A percentile compares a stretch with the other conserved stretches of the same genome.
Conservation (phyloP, 306 rosid species). For the Betula pendula region DNA sequence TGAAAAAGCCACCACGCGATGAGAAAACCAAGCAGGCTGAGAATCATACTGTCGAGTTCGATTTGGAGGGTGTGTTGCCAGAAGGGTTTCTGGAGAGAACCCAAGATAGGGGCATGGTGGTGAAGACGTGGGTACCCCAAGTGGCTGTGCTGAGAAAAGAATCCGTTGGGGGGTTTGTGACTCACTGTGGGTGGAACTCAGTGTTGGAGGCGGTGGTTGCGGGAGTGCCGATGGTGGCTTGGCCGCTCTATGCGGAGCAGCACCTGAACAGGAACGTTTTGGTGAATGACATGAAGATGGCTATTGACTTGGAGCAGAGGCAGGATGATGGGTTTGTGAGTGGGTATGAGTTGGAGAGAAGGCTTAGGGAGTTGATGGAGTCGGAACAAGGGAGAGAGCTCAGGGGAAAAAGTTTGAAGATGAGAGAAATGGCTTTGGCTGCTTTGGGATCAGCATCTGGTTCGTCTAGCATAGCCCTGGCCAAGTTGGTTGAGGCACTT, state of each 20-base stretch:
- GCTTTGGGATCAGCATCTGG: conserved; percentile 26
- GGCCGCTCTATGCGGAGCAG: conserved; percentile 51
- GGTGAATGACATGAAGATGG: conserved; percentile 35
- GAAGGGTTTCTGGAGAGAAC: conserved; percentile 41
- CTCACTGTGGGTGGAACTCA: conserved; percentile 48
- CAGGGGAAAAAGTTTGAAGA: conserved; percentile 22
- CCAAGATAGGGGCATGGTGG: conserved; percentile 34
- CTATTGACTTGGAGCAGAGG: conserved; percentile 31
- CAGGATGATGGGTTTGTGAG: conserved; percentile 36
- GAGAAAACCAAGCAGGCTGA: conserved; percentile 7
- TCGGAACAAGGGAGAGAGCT: conserved; percentile 29
- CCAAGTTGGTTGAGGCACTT: conserved; percentile 3
- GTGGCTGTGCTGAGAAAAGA: conserved; percentile 30
- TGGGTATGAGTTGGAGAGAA: conserved; percentile 29
- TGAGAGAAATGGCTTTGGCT: conserved; percentile 23
- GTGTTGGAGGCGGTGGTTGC: conserved; percentile 36
- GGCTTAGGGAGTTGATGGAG: conserved; percentile 40
- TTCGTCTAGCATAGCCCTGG: conserved; percentile 25
- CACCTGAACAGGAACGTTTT: conserved; percentile 33
- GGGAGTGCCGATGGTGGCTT: conserved; percentile 40
- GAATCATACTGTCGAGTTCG: not conserved
- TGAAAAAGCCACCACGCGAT: conserved; percentile 16
- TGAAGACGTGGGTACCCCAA: conserved; percentile 46
- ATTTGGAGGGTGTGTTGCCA: conserved; percentile 18
- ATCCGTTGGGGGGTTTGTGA: conserved; percentile 42